Evolutionary conservation across 257 asterid species (phyloP).

Genomic region (Ballota nigra): DNA sequence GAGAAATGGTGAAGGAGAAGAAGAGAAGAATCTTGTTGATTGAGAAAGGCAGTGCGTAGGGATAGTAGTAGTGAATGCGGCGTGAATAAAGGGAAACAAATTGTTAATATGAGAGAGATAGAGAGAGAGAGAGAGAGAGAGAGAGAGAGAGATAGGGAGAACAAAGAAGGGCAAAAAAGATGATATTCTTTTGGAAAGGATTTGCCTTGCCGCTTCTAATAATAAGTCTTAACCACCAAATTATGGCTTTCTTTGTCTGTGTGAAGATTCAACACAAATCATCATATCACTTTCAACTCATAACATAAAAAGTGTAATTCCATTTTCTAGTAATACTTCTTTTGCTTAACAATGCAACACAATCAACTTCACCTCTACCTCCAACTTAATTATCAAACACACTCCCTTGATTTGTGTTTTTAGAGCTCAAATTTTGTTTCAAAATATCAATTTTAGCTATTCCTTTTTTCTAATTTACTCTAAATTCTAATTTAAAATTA

Average conservation of each 20-base stretch:
- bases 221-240: conserved; percentile 15
- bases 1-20: conserved; percentile 36
- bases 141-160: not conserved
- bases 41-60: conserved; percentile 19
- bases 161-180: not conserved
- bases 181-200: conserved; percentile 11
- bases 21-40: conserved; percentile 28
- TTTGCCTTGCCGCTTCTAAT: not conserved
- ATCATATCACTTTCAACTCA: too few relatives aligned
- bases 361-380: too few relatives aligned
- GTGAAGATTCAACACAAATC: not conserved
- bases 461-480: too few relatives aligned
- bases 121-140: not conserved
- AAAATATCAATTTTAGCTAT: too few relatives aligned
- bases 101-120: not conserved
- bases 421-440: too few relatives aligned
- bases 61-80: conserved; percentile 46
- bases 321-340: not conserved
- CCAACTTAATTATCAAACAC: too few relatives aligned
- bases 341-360: not conserved
- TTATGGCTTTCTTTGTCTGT: not conserved
- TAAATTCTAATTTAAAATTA: too few relatives aligned
- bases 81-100: conserved; percentile 60
- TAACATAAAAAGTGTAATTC: too few relatives aligned
- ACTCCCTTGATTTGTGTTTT: too few relatives aligned